A percentile compares a stretch with the other conserved stretches of the same genome.
Conservation (phyloP, 495 filamentous ascomycete genomes). For the Neurospora tetrasperma region DNA sequence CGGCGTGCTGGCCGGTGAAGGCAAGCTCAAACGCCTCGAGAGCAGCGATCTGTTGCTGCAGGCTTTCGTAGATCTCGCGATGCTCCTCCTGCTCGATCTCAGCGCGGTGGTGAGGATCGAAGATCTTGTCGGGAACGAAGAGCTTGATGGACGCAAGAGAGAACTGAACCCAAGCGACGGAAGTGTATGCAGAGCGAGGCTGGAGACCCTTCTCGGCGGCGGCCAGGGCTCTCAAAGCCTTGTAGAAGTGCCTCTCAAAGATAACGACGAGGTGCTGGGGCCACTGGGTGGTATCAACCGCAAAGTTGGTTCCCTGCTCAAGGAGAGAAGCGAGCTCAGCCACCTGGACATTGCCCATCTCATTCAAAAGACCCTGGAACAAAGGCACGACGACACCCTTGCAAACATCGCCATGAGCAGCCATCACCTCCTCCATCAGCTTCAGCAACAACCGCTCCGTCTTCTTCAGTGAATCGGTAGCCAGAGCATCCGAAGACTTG, state of each 20-base stretch:
- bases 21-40: constrained; percentile 53
- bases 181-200: constrained; percentile 23
- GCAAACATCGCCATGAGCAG: constrained; percentile 24
- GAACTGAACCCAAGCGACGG: constrained; percentile 55
- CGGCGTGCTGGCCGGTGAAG: constrained; percentile 58
- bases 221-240: constrained; percentile 27
- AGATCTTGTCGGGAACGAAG: constrained; percentile 76
- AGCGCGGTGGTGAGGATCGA: constrained; percentile 75
- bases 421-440: constrained; percentile 39
- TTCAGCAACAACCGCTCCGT: constrained; percentile 38
- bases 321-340: constrained; percentile 15
- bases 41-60: constrained; percentile 48
- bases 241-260: constrained; percentile 29
- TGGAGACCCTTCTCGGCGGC: constrained; percentile 18
- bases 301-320: constrained; percentile 9
- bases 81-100: constrained; percentile 61
- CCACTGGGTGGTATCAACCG: constrained; percentile 1
- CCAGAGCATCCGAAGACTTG: constrained; percentile 33
- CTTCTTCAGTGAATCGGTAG: constrained; percentile 35
- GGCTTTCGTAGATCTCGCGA: constrained; percentile 38
- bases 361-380: constrained; percentile 8
- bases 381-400: constrained; percentile 1
- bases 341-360: constrained; percentile 4
- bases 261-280: constrained; percentile 19
- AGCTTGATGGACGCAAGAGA: constrained; percentile 57